Conservation (phyloP, 1,284 basidiomycete species). For the Ceratobasidium sp. region DNA sequence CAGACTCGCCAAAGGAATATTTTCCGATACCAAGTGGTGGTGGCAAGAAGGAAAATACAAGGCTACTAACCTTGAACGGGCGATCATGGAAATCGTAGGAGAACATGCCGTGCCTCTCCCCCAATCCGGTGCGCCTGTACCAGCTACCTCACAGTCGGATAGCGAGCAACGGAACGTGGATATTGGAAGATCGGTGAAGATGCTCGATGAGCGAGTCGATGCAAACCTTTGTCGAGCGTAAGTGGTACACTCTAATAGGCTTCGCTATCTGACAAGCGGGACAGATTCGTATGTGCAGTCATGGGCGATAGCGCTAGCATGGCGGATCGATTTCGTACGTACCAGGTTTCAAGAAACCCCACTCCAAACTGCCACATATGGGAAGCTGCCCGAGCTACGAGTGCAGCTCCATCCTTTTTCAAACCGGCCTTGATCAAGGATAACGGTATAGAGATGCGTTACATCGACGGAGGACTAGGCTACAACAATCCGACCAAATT, state of each 20-base stretch:
- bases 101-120: background rate
- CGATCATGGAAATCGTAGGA: background rate
- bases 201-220: background rate
- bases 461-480: background rate
- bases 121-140: background rate
- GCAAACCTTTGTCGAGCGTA: background rate
- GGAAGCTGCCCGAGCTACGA: constrained; percentile 14
- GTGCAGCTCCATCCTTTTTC: constrained; percentile 4
- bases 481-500: constrained; percentile 6
- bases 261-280: too few species aligned
- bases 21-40: constrained; percentile 8
- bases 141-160: background rate
- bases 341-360: background rate
- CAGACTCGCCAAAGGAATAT: constrained; percentile 21
- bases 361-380: constrained; percentile 12
- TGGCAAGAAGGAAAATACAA: constrained; percentile 31
- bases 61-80: constrained; percentile 1
- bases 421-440: background rate
- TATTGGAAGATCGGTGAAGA: background rate
- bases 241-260: too few species aligned
- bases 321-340: background rate
- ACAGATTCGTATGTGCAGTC: constrained; percentile 29
- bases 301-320: background rate
- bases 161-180: background rate
- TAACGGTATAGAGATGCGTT: background rate